Base-by-base conservation (phyloP, 768 basidiomycete genomes). In the Phlebiopsis gigantea region DNA sequence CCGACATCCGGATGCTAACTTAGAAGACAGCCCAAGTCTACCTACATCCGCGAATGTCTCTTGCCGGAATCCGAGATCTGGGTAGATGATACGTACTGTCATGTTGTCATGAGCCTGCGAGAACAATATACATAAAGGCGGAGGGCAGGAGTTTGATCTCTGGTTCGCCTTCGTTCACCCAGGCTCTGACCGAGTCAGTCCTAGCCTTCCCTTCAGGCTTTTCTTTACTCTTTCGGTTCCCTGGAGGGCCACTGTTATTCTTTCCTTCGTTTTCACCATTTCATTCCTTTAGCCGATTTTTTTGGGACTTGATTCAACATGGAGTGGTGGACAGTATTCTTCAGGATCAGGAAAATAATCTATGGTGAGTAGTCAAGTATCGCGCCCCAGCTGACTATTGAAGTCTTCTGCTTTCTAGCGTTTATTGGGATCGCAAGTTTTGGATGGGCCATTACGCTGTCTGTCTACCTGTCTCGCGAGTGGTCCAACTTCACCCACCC, bases 101-200 rank as follows among this genome's bases (percentile, higher is more conserved):
- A 39, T 10, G 34, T 12, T 39, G 34, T 39, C 34, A 39, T 17
- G 34, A 10, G 12, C 17, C 34, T 39, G 34, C 34, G 34, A 39
- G 12, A 10, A 17, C 34, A 2, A 10, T 9, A 39, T 39, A 39
- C n/a, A 48, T 29, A 48, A 48, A 30, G 14, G 25, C 47, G 12
- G 28, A 21, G 1, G 26, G 19, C 21, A 29, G 21, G 19, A 12
- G 26, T 4, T 29, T 25, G 28, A 15, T 21, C 48, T 25, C 26
- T 25, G 34, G 50, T 15, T 42, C 58, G 21, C 56, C 55, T 62
- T 58, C 56, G 57, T 63, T 65, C 62, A 31, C 48, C 55, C 10
- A 61, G 67, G 64, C 59, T 52, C 65, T 65, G 67, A 66, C 63
- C 63, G 63, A 63, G 67, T 66, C 67, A 65, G 64, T 64, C 64